Evolutionary conservation across 306 rosid genomes (phyloP).

Genomic region (Benincasa hispida): DNA sequence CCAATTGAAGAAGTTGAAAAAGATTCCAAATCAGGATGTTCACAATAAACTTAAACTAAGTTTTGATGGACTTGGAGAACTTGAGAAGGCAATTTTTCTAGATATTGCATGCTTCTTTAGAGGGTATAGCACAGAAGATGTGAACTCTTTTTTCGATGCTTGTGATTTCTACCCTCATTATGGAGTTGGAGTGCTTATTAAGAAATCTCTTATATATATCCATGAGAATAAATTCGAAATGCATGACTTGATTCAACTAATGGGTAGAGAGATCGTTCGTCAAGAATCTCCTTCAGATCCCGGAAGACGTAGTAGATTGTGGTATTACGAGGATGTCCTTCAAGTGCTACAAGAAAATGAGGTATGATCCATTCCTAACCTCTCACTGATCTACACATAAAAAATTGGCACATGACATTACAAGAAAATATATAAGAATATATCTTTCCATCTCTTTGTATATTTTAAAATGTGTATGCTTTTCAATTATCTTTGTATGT

Average conservation of each 20-base stretch:
- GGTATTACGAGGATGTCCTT: not conserved
- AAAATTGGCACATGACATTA: no score
- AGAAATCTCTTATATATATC: not conserved
- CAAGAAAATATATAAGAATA: no score
- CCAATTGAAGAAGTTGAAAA: not conserved
- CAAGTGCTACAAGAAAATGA: not conserved
- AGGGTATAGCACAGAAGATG: not conserved
- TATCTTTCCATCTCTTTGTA: no score
- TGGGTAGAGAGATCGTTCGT: not conserved
- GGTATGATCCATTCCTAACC: no score
- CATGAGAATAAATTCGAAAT: not conserved
- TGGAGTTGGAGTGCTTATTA: not conserved
- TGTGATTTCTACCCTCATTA: not conserved
- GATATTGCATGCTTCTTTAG: not conserved
- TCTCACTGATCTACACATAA: no score
- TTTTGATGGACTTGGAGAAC: not conserved
- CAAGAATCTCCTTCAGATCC: not conserved
- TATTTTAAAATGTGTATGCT: no score
- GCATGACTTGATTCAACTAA: not conserved
- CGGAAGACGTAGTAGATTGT: constrained; percentile 1
- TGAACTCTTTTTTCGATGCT: not conserved
- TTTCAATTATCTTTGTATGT: no score
- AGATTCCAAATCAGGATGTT: not conserved
- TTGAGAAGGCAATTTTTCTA: constrained; percentile 11
- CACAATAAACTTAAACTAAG: not conserved